A percentile compares a stretch with the other conserved stretches of the same genome.
Conservation (phyloP, 1,284 basidiomycete genomes). For the Pseudozyma pruni region DNA sequence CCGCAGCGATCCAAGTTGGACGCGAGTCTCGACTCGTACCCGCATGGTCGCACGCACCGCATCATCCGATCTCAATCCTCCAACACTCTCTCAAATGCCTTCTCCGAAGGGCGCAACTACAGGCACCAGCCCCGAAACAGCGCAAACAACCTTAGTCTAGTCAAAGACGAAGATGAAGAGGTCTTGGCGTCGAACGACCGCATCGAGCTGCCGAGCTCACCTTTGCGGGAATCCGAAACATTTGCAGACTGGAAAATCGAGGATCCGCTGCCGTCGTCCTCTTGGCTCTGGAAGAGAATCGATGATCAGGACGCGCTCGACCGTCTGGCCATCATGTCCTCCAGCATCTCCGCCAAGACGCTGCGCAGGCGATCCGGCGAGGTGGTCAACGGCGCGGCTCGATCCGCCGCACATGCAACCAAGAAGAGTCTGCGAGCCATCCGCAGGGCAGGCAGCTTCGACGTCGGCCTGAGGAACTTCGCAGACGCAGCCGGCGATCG, state of each 20-base stretch:
- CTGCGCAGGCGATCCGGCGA: constrained; percentile 41
- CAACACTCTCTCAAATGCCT: constrained; percentile 31
- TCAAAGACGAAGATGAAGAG: constrained; percentile 33
- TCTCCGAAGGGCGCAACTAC: constrained; percentile 18
- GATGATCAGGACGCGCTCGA: constrained; percentile 24
- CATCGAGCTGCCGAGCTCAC: constrained; percentile 13
- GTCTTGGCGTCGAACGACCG: neutral
- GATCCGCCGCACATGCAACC: constrained; percentile 32
- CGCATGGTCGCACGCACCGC: constrained; percentile 15
- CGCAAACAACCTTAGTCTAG: constrained; percentile 31
- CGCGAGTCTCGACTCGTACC: neutral
- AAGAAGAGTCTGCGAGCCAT: constrained; percentile 37
- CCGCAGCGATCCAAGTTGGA: constrained; percentile 27
- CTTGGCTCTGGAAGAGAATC: constrained; percentile 9
- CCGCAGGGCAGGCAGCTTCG: constrained; percentile 43
- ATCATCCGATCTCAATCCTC: constrained; percentile 41
- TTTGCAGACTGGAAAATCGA: constrained; percentile 18
- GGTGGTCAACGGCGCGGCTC: constrained; percentile 30
- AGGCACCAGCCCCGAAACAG: constrained; percentile 30
- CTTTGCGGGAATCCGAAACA: constrained; percentile 23
- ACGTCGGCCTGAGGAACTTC: constrained; percentile 27
- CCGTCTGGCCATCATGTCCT: constrained; percentile 25
- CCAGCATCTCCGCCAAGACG: constrained; percentile 20
- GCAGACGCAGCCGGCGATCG: constrained; percentile 1
- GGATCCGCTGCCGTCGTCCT: constrained; percentile 9